phyloP scores from a whole-genome alignment of 192 early-diverging fungal genomes.

The Funneliformis geosporum region DNA sequence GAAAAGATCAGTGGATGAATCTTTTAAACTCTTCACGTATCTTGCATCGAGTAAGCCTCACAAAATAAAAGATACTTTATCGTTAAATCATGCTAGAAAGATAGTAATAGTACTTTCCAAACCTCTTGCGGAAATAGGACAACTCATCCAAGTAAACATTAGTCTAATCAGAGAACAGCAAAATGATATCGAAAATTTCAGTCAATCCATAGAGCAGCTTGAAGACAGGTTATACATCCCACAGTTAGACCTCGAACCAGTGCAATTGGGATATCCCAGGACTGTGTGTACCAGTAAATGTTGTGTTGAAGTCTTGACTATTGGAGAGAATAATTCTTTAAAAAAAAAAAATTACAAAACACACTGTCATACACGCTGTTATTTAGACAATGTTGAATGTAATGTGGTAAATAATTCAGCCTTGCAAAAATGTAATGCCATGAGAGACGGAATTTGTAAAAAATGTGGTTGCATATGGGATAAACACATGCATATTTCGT shows the following conservation, averaged over 20 bases:
- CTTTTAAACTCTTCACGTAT: slow-evolving; percentile 30
- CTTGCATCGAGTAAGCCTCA: slow-evolving; percentile 32
- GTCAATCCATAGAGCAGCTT: slow-evolving; percentile 32
- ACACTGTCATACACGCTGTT: slow-evolving; percentile 39
- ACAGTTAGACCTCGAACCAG: slow-evolving; percentile 34
- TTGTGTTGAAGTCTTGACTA: background rate
- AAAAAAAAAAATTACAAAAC: slow-evolving; percentile 34
- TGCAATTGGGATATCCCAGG: slow-evolving; percentile 32
- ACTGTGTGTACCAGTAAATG: slow-evolving; percentile 33
- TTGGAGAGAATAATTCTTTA: background rate
- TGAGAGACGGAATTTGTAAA: slow-evolving; percentile 32
- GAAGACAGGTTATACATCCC: slow-evolving; percentile 23
- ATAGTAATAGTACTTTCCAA: slow-evolving; percentile 31
- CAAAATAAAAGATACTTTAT: slow-evolving; percentile 37
- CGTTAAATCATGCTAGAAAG: slow-evolving; percentile 36
- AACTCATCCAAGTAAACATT: slow-evolving; percentile 35
- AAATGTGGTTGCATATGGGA: slow-evolving; percentile 31
- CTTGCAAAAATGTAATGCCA: slow-evolving; percentile 31
- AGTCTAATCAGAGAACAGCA: slow-evolving; percentile 28
- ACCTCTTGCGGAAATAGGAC: slow-evolving; percentile 36
- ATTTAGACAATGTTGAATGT: slow-evolving; percentile 25
- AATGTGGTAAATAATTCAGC: slow-evolving; percentile 32
- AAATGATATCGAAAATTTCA: slow-evolving; percentile 31
- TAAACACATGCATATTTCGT: slow-evolving; percentile 37
- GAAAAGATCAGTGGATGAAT: slow-evolving; percentile 35